Base-by-base conservation (phyloP, 1,284 basidiomycete species). In the Phlebopus sp. region DNA sequence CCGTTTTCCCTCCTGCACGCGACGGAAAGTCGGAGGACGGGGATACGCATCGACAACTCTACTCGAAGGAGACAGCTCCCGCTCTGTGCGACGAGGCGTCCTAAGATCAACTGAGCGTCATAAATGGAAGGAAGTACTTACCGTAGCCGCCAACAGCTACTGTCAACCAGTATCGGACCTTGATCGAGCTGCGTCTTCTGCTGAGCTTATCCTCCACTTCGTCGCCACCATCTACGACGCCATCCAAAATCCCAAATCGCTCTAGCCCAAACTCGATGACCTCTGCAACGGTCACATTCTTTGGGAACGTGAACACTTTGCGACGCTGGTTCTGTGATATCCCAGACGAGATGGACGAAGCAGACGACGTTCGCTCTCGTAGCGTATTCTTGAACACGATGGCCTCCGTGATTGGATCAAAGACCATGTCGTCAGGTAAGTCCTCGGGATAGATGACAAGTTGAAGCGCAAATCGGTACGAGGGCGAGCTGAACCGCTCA, bases 171-270 rank as follows among this genome's bases (percentile, higher is more conserved):
- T 97, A 98, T 41, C 92, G 78, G 36, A 96, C 88, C 40, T 90
- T 78, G 2, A 80, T 69, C 15, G 79, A 76, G 66, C 91, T 95
- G 51, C 86, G 77, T 47, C 92, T 75, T 67, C 92, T 91, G 11
- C 82, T 78, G 36, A 84, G 70, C 64, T 95, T 93, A 62, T 96
- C 93, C 67, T 98, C 96, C 1, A 98, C 82, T 59, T 97, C 95
- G 66, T 99, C 96, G 1, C 95, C 95, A 1, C 96, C 96, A 64
- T 98, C 94, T 1, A 97, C 95, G 2, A 99, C 92, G 15, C 94
- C 96, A 36, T 97, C 96, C 29, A 82, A 71, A 42, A 99, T 95
- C 0, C 95, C 95, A 61, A 97, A 97, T 44, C 92, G 73, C 59
- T 97, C 94, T 53, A 98, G 64, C 10, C 88, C 90, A 37, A 91